These are phyloP conservation scores for Aspergillus heteromorphus DNA, from an alignment of 495 filamentous ascomycete species.

Conservation along the genomic window DNA sequence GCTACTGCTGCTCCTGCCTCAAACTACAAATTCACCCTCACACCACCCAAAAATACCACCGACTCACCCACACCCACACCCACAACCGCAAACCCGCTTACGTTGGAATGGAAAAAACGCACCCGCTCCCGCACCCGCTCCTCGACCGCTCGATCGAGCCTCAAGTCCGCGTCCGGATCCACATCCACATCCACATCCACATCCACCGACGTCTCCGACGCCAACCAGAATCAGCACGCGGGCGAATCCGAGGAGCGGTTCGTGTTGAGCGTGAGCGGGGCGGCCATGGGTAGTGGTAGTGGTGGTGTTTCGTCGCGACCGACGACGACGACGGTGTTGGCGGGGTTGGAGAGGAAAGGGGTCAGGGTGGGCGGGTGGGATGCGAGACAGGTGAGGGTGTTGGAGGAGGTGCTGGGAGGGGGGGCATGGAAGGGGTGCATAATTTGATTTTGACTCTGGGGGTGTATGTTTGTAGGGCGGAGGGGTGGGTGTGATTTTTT, in stretches of 20 bases:
- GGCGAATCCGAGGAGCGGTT: background rate
- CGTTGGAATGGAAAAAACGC: background rate
- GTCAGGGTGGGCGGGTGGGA: conserved; percentile 17
- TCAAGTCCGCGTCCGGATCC: background rate
- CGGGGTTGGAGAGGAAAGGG: conserved; percentile 13
- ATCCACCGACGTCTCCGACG: too few species aligned
- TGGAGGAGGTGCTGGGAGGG: conserved; percentile 10
- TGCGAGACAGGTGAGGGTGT: conserved; percentile 5
- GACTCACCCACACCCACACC: too few species aligned
- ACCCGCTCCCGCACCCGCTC: too few species aligned
- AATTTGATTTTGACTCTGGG: conserved; percentile 32
- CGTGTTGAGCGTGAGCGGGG: background rate
- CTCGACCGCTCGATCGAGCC: background rate
- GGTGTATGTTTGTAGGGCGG: conserved; percentile 28
- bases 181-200: background rate
- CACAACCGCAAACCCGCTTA: too few species aligned
- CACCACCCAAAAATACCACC: too few species aligned
- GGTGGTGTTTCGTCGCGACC: background rate
- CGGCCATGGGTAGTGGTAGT: background rate
- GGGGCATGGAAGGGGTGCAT: conserved; percentile 27
- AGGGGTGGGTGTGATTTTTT: conserved; percentile 27
- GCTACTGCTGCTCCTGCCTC: background rate
- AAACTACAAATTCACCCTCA: background rate
- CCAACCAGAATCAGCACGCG: background rate
- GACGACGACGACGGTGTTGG: conserved; percentile 11